These are phyloP conservation scores for Yamadazyma akitaensis DNA, from an alignment of 805 yeast species.

Conservation along the genomic window DNA sequence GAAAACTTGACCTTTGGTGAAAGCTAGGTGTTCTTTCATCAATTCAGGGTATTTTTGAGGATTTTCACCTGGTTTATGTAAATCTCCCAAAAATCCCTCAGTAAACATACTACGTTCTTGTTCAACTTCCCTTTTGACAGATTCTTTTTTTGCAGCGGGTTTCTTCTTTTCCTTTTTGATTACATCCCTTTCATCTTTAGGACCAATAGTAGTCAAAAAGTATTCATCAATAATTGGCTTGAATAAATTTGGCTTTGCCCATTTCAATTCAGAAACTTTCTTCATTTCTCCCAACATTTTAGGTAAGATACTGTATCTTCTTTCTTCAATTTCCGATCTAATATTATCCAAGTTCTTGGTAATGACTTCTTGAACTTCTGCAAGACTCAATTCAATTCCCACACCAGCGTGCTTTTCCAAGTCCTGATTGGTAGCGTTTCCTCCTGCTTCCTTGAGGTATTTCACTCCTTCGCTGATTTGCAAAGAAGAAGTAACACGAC, in stretches of 20 bases:
- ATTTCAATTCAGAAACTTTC: conserved; percentile 70
- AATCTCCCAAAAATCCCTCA: conserved; percentile 93
- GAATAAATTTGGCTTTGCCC: conserved; percentile 87
- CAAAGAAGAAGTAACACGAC: conserved; percentile 59
- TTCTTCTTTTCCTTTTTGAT: conserved; percentile 70
- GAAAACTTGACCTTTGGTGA: conserved; percentile 77
- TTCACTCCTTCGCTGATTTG: conserved; percentile 81
- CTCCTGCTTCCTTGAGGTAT: conserved; percentile 52
- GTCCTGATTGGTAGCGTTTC: conserved; percentile 42
- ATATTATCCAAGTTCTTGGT: conserved; percentile 55
- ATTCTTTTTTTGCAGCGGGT: conserved; percentile 13
- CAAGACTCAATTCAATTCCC: conserved; percentile 69
- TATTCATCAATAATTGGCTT: conserved; percentile 84
- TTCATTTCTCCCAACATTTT: conserved; percentile 73
- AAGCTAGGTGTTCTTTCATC: conserved; percentile 73
- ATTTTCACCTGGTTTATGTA: conserved; percentile 94
- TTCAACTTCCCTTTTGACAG: conserved; percentile 11
- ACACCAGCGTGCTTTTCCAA: conserved; percentile 70
- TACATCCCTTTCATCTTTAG: conserved; percentile 92
- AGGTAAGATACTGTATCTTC: conserved; percentile 80
- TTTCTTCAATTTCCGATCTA: conserved; percentile 56
- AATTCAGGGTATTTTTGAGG: conserved; percentile 87
- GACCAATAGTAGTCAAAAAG: conserved; percentile 74
- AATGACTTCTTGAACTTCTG: conserved; percentile 59
- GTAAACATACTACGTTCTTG: conserved; percentile 73